Percentiles rank a stretch among this genome's conserved stretches.
phyloP scores from a whole-genome alignment of 352 stramenopile species.

The Globisporangium okanoganense region DNA sequence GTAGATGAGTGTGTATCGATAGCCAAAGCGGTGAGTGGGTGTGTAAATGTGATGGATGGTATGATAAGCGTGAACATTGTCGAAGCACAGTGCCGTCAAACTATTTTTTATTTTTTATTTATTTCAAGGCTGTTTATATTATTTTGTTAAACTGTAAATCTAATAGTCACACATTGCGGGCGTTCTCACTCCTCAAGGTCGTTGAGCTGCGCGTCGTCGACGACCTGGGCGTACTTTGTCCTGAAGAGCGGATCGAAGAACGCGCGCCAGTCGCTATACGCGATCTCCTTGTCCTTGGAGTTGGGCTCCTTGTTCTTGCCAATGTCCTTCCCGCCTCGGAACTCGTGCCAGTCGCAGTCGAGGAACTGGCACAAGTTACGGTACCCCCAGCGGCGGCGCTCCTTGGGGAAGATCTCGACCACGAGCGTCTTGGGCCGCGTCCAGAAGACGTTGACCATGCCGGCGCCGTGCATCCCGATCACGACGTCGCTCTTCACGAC shows the following conservation, averaged over 20 bases:
- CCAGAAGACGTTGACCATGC: constrained; percentile 76
- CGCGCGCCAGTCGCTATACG: constrained; percentile 41
- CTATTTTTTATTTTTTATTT: background rate
- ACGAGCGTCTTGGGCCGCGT: constrained; percentile 45
- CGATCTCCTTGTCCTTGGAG: constrained; percentile 46
- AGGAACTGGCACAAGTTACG: constrained; percentile 74
- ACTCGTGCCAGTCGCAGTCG: constrained; percentile 60
- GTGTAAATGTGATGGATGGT: background rate
- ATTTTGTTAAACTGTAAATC: too few species aligned
- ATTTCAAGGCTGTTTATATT: constrained; percentile 21
- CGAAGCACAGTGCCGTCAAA: background rate
- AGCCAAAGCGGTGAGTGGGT: background rate
- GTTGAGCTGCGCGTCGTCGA: constrained; percentile 7
- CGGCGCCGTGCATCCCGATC: constrained; percentile 79
- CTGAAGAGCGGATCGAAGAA: constrained; percentile 53
- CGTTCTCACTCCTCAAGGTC: background rate
- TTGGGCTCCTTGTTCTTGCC: constrained; percentile 31
- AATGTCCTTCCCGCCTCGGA: constrained; percentile 38
- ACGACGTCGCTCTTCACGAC: constrained; percentile 71
- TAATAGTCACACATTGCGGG: too few species aligned
- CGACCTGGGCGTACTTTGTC: constrained; percentile 17
- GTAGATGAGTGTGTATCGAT: background rate
- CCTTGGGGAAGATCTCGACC: constrained; percentile 71
- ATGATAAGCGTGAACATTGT: background rate
- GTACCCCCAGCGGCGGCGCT: constrained; percentile 57